Percentiles rank a stretch among this genome's conserved stretches.
Evolutionary conservation across 2,329 filamentous ascomycete genomes (phyloP).

Genomic region (Phoma sp.): DNA sequence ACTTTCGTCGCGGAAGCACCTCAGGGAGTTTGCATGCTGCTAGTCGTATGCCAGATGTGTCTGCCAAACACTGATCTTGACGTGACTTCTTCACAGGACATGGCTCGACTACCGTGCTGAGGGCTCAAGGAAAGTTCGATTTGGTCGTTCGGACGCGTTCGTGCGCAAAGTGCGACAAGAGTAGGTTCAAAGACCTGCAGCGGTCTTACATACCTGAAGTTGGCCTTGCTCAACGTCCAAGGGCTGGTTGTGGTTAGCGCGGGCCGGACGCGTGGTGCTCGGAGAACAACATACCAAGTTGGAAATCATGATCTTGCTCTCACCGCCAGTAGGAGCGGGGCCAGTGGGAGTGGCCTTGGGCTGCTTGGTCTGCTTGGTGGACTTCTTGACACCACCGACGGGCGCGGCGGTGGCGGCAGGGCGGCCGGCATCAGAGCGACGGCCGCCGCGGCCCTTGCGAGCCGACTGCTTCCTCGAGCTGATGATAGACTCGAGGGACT

Average conservation of each 20-base stretch:
- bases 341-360: conserved; percentile 70
- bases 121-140: conserved; percentile 27
- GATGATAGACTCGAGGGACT: conserved; percentile 97
- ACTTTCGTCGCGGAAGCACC: conserved; percentile 37
- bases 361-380: conserved; percentile 65
- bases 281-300: conserved; percentile 77
- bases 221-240: conserved; percentile 94
- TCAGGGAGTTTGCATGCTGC: conserved; percentile 43
- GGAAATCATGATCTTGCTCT: conserved; percentile 98
- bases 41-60: conserved; percentile 40
- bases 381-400: conserved; percentile 87
- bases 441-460: conserved; percentile 57
- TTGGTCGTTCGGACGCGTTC: conserved; percentile 44
- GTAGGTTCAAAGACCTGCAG: conserved; percentile 56
- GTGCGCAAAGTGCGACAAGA: conserved; percentile 41
- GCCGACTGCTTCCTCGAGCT: conserved; percentile 69
- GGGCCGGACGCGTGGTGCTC: background rate
- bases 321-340: conserved; percentile 67
- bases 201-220: conserved; percentile 99
- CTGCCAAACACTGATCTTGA: conserved; percentile 40
- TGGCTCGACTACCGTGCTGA: conserved; percentile 36
- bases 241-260: conserved; percentile 71
- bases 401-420: conserved; percentile 70
- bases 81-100: conserved; percentile 39
- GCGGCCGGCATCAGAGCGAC: conserved; percentile 56